A percentile compares a stretch with the other conserved stretches of the same genome.
These are phyloP conservation scores for Fusarium guadeloupense DNA, from an alignment of 2,329 filamentous ascomycete genomes.

Conservation along the genomic window DNA sequence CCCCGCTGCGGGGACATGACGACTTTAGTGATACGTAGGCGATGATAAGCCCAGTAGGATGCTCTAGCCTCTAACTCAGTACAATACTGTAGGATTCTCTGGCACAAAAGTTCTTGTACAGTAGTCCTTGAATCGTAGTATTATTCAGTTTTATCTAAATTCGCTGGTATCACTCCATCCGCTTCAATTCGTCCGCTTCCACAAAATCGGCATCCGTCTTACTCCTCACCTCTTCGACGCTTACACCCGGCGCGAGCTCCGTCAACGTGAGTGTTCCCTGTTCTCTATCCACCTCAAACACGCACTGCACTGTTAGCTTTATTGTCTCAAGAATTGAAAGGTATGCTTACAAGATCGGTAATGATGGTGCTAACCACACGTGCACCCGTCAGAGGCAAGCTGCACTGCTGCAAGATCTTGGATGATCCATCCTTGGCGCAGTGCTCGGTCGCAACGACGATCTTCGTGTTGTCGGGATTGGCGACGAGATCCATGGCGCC, in stretches of 20 bases:
- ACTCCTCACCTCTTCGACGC: conserved; percentile 71
- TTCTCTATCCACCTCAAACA: conserved; percentile 73
- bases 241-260: conserved; percentile 74
- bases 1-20: conserved; percentile 4
- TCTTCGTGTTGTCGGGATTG: conserved; percentile 76
- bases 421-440: conserved; percentile 73
- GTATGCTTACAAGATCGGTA: conserved; percentile 71
- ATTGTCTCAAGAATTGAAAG: neutral
- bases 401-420: conserved; percentile 73
- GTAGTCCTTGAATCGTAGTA: conserved; percentile 6
- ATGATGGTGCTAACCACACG: conserved; percentile 76
- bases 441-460: conserved; percentile 76
- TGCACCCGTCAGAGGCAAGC: conserved; percentile 71
- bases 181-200: conserved; percentile 66
- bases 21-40: neutral
- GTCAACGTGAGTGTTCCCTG: conserved; percentile 72
- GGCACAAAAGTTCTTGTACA: conserved; percentile 21
- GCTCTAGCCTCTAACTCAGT: conserved; percentile 16
- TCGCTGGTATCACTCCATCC: conserved; percentile 49
- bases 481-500: conserved; percentile 79
- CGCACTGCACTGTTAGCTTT: conserved; percentile 58
- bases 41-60: neutral
- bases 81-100: conserved; percentile 21
- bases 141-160: neutral
- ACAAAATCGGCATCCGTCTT: conserved; percentile 77